Base-by-base conservation (phyloP, 257 asterid species). In the Fraxinus americana region DNA sequence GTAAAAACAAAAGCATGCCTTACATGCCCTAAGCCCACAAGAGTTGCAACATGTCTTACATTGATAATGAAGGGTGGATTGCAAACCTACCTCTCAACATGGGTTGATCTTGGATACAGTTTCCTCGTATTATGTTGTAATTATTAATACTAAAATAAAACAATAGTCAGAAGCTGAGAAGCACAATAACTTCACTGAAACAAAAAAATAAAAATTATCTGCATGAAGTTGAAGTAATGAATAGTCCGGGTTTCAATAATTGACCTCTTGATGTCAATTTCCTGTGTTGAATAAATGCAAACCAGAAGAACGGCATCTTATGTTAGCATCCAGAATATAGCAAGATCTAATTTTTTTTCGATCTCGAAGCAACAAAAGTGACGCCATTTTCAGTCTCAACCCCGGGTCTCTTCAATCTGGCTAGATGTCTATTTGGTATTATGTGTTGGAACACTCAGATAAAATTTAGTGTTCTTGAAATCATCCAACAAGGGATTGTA, bases 401-500 rank as follows among this genome's bases (percentile, higher is more conserved):
- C 38, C 25, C 5, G 29, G 45, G 35, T 5, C 34, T 30, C 16
- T 38, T 67, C 12, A 9, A 36, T 17, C 32, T 74, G 70, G 70
- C 39, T 11, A 17, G 67, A 71, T 11, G 17, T 72, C 90, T 96
- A 96, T 80, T 92, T 92, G 84, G 50, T 85, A 74, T 96, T 96
- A 50, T 96, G 97, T 27, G 98, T 96, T 1, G 98, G 99, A 78
- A 96, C 99, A 75, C 99, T 96, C 70, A 93, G 88, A 81, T 92
- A 96, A 79, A 96, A 81, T 83, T 93, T 92, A 48, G 98, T 93
- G 87, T 96, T 96, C 91, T 91, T 93, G 94, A 96, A 96, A 85
- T 96, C 99, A 77, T 96, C 99, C 79, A 96, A 78, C 87, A 96
- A 88, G 27, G 99, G 98, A 73, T 96, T 96, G 90, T 92, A 96